Conservation (phyloP, 148 eudicot species). For the Heliosperma pusillum region DNA sequence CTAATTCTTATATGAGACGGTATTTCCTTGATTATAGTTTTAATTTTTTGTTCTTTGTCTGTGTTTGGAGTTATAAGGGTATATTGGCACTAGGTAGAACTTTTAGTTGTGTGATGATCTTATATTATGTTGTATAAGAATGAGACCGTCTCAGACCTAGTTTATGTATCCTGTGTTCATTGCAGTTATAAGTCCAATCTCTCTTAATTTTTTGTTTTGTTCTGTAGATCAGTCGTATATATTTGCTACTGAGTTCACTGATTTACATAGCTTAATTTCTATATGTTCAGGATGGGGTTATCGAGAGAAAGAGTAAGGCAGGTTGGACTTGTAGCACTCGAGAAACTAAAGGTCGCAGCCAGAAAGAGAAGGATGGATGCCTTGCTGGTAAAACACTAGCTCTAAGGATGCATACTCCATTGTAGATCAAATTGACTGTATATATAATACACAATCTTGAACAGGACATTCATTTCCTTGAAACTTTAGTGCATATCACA, state of each 20-base stretch:
- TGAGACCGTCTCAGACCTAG: too few species aligned
- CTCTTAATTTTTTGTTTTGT: not conserved
- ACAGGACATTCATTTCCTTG: slow-evolving; percentile 17
- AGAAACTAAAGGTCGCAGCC: slow-evolving; percentile 88
- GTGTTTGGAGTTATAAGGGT: too few species aligned
- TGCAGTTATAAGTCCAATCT: not conserved
- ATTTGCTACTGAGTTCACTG: not conserved
- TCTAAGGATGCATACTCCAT: slow-evolving; percentile 4
- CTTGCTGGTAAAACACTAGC: slow-evolving; percentile 60
- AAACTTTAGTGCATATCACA: not conserved
- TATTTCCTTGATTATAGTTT: too few species aligned
- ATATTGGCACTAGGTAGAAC: too few species aligned
- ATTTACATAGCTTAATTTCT: slow-evolving; percentile 1
- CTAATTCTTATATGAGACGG: too few species aligned
- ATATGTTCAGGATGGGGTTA: slow-evolving; percentile 70
- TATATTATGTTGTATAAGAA: too few species aligned
- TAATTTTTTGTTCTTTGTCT: too few species aligned
- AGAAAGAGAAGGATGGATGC: slow-evolving; percentile 70
- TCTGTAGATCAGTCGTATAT: not conserved
- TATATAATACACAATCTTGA: slow-evolving; percentile 20
- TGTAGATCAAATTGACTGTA: slow-evolving; percentile 32
- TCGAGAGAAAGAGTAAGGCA: slow-evolving; percentile 93
- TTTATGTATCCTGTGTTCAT: not conserved
- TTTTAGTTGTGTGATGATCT: too few species aligned
- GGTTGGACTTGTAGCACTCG: slow-evolving; percentile 83